These are phyloP conservation scores for Naganishia liquefaciens DNA, from an alignment of 1,284 basidiomycete species.

Conservation along the genomic window DNA sequence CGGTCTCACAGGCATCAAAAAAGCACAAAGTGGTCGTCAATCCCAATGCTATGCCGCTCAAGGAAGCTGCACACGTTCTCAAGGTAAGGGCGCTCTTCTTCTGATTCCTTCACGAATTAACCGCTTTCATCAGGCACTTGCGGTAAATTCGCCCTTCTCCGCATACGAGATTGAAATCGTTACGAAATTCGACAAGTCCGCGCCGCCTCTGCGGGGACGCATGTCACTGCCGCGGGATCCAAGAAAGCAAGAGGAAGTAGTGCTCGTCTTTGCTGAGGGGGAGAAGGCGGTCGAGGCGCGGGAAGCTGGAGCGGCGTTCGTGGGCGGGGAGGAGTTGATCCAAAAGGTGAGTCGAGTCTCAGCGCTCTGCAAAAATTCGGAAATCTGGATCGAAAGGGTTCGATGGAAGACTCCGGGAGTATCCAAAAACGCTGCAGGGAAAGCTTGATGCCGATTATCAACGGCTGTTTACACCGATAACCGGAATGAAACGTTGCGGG, in stretches of 20 bases:
- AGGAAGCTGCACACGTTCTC: slow-evolving; percentile 47
- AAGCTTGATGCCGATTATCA: too few relatives aligned
- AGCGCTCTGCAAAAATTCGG: not conserved
- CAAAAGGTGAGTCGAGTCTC: slow-evolving; percentile 63
- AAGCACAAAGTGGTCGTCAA: slow-evolving; percentile 32
- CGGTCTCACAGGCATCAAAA: slow-evolving; percentile 2
- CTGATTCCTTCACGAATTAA: not conserved
- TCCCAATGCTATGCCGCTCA: slow-evolving; percentile 43
- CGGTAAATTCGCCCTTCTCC: slow-evolving; percentile 70
- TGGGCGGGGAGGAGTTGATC: slow-evolving; percentile 80
- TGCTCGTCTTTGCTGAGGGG: slow-evolving; percentile 80
- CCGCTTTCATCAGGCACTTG: slow-evolving; percentile 45
- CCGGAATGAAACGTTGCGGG: too few relatives aligned
- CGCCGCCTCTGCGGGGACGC: slow-evolving; percentile 76
- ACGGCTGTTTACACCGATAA: too few relatives aligned
- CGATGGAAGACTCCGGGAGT: too few relatives aligned
- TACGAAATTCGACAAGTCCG: slow-evolving; percentile 71
- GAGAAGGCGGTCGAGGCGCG: slow-evolving; percentile 68
- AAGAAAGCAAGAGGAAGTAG: slow-evolving; percentile 64
- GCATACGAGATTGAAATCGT: slow-evolving; percentile 78
- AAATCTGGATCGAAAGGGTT: not conserved
- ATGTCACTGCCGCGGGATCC: slow-evolving; percentile 71
- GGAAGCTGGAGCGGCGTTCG: slow-evolving; percentile 77
- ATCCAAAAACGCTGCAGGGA: too few relatives aligned
- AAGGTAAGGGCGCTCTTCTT: slow-evolving; percentile 38